Evolutionary conservation across 768 basidiomycete genomes (phyloP), one percentile per base, ranked within the genome.

Genomic region (Macrolepiota albuminosa): DNA sequence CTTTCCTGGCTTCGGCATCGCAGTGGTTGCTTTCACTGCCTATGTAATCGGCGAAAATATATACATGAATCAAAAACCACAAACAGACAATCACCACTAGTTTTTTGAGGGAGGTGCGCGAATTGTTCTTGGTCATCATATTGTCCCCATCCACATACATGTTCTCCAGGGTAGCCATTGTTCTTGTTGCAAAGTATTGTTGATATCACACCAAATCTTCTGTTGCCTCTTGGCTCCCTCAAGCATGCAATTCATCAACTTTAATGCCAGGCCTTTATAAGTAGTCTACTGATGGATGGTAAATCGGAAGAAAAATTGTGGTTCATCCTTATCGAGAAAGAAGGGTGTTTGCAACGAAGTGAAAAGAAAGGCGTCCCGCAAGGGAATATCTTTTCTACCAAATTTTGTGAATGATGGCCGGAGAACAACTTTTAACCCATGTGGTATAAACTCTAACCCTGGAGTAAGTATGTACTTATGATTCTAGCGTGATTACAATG

Each of bases 1-100:
- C 64, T 95, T 98, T 73, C 96, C 96, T 37, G 96, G 96, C 42
- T 91, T 98, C 69, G 95, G 95, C 50, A 93, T 93, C 58, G 96
- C 92, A 39, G 81, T 93, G 53, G 92, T 88, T 55, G 91, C 94
- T 1, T 98, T 98, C 78, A 88, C 92, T 36, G 87, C 84, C 59
- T 98, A 98, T 68, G 93, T 98, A 36, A 73, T 91, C 37, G 89
- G 80, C 33, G 95, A 97, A 73, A 93, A 93, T 70, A 59, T 89
- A 34, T 80, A 81, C 65, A 67, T 75, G 53, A 82, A 77, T 56
- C 76, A 76, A 50, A 66, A 63, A 31, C 66, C 67, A 46, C 65
- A 65, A 33, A 58, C 63, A 26, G 59, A 57, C 1, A 68, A 71
- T 33, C 71, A 70, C 34, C 71, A 74, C 62, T 73, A 70, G 62